Percentiles rank a stretch among this genome's conserved stretches.
Conservation (phyloP, 768 basidiomycete species). For the Phlebiopsis gigantea region DNA sequence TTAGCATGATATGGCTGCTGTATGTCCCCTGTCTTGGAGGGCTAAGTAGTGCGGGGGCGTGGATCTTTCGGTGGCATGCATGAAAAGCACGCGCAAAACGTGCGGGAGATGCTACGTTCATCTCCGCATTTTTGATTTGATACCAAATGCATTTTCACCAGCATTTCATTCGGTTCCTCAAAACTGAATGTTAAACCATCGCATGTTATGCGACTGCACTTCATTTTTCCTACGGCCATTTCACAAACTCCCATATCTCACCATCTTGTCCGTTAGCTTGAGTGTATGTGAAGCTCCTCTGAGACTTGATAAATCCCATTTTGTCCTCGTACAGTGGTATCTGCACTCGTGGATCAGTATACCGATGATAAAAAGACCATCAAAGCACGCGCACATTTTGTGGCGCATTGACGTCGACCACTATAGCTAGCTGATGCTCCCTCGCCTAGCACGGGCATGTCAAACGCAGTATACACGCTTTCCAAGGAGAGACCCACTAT, state of each 20-base stretch:
- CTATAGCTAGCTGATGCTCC: not conserved
- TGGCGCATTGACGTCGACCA: not conserved
- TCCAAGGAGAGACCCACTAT: not conserved
- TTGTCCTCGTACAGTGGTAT: slow-evolving; percentile 1
- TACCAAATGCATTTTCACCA: too few relatives aligned
- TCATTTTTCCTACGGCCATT: not conserved
- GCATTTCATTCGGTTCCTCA: too few relatives aligned
- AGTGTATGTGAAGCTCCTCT: not conserved
- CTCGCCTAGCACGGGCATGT: not conserved
- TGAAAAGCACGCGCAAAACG: too few relatives aligned
- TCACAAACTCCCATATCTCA: not conserved
- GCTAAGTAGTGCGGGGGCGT: too few relatives aligned
- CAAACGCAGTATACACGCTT: not conserved
- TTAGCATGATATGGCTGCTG: too few relatives aligned
- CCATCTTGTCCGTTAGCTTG: not conserved
- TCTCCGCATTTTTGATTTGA: too few relatives aligned
- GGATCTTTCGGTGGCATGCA: too few relatives aligned
- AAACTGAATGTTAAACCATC: too few relatives aligned
- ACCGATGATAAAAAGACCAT: too few relatives aligned
- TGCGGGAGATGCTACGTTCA: too few relatives aligned
- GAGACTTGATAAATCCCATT: not conserved
- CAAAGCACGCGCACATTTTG: not conserved
- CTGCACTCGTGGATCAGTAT: not conserved
- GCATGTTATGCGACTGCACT: too few relatives aligned
- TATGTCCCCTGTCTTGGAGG: too few relatives aligned